Evolutionary conservation across 495 filamentous ascomycete genomes (phyloP).

Genomic region (Penicillium cataractarum): DNA sequence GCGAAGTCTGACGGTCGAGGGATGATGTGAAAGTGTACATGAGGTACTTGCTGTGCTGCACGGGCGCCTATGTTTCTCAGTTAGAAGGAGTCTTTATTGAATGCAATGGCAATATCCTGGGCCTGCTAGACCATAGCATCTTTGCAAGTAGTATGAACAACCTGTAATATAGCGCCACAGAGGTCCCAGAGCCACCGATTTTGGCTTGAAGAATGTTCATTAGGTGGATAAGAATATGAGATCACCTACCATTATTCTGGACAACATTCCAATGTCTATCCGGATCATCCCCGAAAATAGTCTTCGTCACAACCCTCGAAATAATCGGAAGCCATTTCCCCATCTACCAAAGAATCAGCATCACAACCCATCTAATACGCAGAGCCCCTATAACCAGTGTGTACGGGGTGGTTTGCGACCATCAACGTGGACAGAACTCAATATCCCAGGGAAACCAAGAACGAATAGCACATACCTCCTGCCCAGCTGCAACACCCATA

Average conservation of each 20-base stretch:
- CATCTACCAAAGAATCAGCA: constrained; percentile 36
- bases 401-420: neutral
- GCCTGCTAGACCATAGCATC: neutral
- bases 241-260: constrained; percentile 81
- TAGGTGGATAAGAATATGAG: constrained; percentile 8
- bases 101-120: neutral
- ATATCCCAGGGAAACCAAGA: neutral
- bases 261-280: constrained; percentile 75
- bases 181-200: neutral
- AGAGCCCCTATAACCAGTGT: neutral
- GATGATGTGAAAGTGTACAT: constrained; percentile 93
- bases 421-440: neutral
- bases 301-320: constrained; percentile 66
- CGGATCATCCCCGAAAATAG: constrained; percentile 41
- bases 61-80: constrained; percentile 55
- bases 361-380: neutral
- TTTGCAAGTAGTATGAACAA: neutral
- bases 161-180: neutral
- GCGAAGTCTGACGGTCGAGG: constrained; percentile 58
- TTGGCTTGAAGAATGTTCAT: neutral
- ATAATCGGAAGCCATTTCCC: constrained; percentile 75
- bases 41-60: constrained; percentile 87
- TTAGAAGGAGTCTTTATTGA: neutral
- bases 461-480: constrained; percentile 45
- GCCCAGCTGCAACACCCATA: constrained; percentile 54